Evolutionary conservation across 1,284 basidiomycete species (phyloP).

Genomic region (Ustilago nuda): DNA sequence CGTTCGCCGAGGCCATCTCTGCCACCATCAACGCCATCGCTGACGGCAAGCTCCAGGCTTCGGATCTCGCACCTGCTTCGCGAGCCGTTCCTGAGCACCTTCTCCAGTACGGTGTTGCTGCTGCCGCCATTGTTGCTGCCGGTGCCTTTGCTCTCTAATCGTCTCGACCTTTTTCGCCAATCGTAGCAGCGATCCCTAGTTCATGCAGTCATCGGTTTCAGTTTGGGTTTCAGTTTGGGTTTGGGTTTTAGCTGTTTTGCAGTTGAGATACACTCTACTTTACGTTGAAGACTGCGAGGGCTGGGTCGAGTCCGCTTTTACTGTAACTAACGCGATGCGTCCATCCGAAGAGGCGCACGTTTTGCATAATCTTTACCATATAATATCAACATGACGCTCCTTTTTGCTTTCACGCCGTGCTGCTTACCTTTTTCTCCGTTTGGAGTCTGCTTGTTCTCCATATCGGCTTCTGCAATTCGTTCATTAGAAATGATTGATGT

Average conservation of each 20-base stretch:
- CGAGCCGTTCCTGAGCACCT: constrained; percentile 35
- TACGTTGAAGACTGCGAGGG: background rate
- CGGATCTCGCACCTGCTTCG: constrained; percentile 40
- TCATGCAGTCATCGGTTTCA: background rate
- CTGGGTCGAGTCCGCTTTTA: constrained; percentile 16
- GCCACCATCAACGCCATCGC: constrained; percentile 46
- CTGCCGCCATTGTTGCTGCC: constrained; percentile 58
- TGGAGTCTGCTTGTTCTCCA: constrained; percentile 5
- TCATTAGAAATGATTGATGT: constrained; percentile 13
- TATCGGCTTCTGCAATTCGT: constrained; percentile 15
- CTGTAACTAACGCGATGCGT: background rate
- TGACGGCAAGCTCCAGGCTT: constrained; percentile 33
- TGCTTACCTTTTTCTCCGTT: background rate
- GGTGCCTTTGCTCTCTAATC: constrained; percentile 64
- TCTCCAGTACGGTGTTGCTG: constrained; percentile 47
- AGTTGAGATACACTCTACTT: background rate
- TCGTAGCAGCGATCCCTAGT: constrained; percentile 23
- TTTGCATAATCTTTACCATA: background rate
- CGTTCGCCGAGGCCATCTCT: constrained; percentile 50
- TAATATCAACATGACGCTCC: constrained; percentile 16
- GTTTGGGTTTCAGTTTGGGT: background rate
- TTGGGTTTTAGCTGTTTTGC: background rate
- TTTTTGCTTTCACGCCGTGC: constrained; percentile 9
- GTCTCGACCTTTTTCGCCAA: background rate
- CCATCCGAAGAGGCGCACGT: constrained; percentile 1